Evolutionary conservation across 768 basidiomycete species (phyloP).

Genomic region (Guyanaporus albipodus): DNA sequence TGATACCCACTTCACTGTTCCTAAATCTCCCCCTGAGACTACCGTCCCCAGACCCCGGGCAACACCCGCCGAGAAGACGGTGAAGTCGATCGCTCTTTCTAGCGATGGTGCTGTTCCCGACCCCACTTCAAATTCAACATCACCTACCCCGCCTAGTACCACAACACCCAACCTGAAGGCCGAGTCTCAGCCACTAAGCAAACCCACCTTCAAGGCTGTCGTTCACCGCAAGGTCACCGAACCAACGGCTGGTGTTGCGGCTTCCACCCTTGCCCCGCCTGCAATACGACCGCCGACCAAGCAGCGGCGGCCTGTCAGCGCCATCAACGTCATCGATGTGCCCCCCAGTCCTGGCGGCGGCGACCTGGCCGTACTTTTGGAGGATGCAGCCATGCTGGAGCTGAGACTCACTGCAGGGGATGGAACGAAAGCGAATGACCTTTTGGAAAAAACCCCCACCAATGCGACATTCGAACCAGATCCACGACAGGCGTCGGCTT

Average conservation of each 20-base stretch:
- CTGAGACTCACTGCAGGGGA: conserved; percentile 48
- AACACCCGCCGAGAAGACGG: conserved; percentile 1
- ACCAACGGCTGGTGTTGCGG: conserved; percentile 14
- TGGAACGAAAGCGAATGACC: conserved; percentile 6
- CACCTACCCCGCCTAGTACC: conserved; percentile 1
- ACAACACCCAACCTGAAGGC: conserved; percentile 7
- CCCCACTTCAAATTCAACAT: conserved; percentile 3
- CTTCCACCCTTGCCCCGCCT: conserved; percentile 13
- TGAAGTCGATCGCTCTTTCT: not conserved
- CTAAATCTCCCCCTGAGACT: not conserved
- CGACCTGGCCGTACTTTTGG: conserved; percentile 52
- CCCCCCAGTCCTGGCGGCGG: conserved; percentile 46
- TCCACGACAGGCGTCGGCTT: conserved; percentile 17
- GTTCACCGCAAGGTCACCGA: conserved; percentile 56
- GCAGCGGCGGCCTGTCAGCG: conserved; percentile 29
- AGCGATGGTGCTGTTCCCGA: not conserved
- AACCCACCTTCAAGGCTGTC: conserved; percentile 47
- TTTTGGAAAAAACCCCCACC: conserved; percentile 22
- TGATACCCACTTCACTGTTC: not conserved
- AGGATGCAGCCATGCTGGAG: conserved; percentile 58
- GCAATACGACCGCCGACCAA: conserved; percentile 26
- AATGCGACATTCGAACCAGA: conserved; percentile 22
- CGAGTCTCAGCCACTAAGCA: conserved; percentile 10
- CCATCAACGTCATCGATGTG: conserved; percentile 25
- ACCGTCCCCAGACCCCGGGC: too few species aligned